Evolutionary conservation across 1,139 yeast genomes (phyloP), one percentile per base, ranked within the genome.

Genomic region (Geotrichum citri-aurantii): DNA sequence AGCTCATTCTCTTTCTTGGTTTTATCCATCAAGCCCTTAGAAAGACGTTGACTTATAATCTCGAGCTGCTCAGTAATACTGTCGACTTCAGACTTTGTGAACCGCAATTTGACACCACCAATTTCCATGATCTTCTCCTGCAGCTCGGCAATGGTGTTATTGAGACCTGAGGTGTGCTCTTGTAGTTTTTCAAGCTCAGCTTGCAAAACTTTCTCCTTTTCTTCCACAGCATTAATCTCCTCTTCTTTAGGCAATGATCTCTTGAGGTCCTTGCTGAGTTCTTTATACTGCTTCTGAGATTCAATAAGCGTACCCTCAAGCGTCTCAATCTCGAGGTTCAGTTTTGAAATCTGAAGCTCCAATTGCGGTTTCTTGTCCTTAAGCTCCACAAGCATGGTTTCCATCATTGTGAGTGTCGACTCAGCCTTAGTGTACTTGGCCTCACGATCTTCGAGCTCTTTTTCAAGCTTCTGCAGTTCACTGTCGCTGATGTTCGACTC

Each of bases 41-140:
- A 79, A n/a, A 84, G 77, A 64, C 83, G 84, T 49, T 83, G 83
- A 42, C 75, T 77, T 24, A 83, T 73, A 23, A 87, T 80, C 60
- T 86, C 88, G 50, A 88, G 80, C 66, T 83, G 81, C 65, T 88
- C 90, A 54, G 78, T 77, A 47, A 88, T 77, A 1, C 95, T 86
- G 66, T 85, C 93, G 12, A 93, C 97, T 66, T 84, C 87, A 1
- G 95, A 81, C 64, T 84, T 88, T 67, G 91, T 97, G 62, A 88
- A 73, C 59, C 92, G 84, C 64, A 93, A 78, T 63, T 85, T 85
- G 12, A 88, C 86, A 64, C 99, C 99, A 57, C 99, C 99, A 57
- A 91, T 87, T 61, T 88, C 86, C 88, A 92, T 83, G 44, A 95
- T 89, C 68, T 85, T 80, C 59, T 85, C 89, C 65, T 90, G 92